These are phyloP conservation scores for Cercospora zeae-maydis DNA, from an alignment of 2,329 filamentous ascomycete species.

Conservation along the genomic window DNA sequence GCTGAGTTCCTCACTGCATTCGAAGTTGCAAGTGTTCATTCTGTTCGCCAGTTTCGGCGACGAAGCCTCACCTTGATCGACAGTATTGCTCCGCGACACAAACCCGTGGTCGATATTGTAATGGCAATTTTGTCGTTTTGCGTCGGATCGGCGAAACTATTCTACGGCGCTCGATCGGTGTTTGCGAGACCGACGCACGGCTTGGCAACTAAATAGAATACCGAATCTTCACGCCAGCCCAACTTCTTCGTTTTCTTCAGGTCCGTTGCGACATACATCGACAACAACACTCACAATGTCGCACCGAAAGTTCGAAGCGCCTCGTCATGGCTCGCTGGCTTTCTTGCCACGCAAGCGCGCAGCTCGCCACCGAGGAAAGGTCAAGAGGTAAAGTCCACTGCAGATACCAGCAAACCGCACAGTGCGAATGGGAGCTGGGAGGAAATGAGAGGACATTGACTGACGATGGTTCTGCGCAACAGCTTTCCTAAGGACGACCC, in stretches of 20 bases:
- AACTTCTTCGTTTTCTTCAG: conserved; percentile 2
- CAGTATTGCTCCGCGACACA: no score
- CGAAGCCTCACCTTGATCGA: no score
- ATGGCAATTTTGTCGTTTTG: no score
- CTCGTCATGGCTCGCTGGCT: conserved; percentile 77
- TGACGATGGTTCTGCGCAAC: conserved; percentile 22
- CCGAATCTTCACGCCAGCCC: not conserved
- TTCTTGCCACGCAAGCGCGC: conserved; percentile 72
- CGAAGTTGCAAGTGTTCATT: no score
- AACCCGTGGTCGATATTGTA: no score
- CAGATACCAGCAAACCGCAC: not conserved
- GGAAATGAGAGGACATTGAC: conserved; percentile 9
- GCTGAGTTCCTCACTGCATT: no score
- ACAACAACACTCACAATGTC: conserved; percentile 40
- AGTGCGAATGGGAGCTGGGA: not conserved
- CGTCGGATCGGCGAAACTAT: not conserved
- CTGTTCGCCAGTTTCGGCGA: no score
- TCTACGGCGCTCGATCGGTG: not conserved
- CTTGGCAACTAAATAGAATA: not conserved
- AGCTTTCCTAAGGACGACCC: conserved; percentile 99
- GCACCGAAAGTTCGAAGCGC: conserved; percentile 76
- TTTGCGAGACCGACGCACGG: not conserved
- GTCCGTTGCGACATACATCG: conserved; percentile 13
- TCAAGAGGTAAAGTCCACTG: conserved; percentile 72
- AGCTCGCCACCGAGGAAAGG: conserved; percentile 90